Evolutionary conservation across 768 basidiomycete genomes (phyloP), one percentile per base, ranked within the genome.

Genomic region (Solioccasus polychromus): DNA sequence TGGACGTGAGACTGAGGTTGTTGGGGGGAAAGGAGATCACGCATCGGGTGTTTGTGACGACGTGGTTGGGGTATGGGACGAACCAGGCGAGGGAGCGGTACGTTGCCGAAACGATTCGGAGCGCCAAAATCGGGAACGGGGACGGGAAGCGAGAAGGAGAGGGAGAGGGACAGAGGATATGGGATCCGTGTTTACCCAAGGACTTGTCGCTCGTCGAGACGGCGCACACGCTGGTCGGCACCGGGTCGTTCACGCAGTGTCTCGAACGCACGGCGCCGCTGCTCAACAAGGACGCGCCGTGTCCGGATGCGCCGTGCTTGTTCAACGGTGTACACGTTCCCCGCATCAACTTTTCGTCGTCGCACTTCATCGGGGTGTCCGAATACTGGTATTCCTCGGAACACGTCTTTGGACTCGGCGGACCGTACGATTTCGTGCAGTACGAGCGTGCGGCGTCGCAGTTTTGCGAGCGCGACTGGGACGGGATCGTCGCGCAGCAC

Each of bases 321-420:
- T 97, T 98, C 78, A 87, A 94, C 57, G 96, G 95, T 18, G 81
- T 97, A 0, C 84, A 92, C 36, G 93, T 93, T 11, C 95, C 96
- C 6, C 79, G 83, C 2, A 97, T 98, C 60, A 91, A 98, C 69
- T 99, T 98, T 65, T 79, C 81, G 30, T 90, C 84, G 26, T 91
- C 90, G 11, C 87, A 85, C 44, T 99, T 98, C 65, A 96, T 99
- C 56, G 96, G 96, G 3, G 85, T 99, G 30, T 94, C 92, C 12
- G 96, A 99, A 66, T 99, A 98, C 64, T 99, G 95, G 95, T 98
- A 97, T 68, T 97, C 95, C 20, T 92, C 93, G 9, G 93, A 99
- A 57, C 93, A 98, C 64, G 87, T 97, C 38, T 92, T 96, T 57
- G 91, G 90, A 2, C 77, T 97, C 3, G 94, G 93, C 18, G 96